Evolutionary conservation across 495 filamentous ascomycete species (phyloP), one percentile per base, ranked within the genome.

Genomic region (Pseudomonodictys pantanalensis): DNA sequence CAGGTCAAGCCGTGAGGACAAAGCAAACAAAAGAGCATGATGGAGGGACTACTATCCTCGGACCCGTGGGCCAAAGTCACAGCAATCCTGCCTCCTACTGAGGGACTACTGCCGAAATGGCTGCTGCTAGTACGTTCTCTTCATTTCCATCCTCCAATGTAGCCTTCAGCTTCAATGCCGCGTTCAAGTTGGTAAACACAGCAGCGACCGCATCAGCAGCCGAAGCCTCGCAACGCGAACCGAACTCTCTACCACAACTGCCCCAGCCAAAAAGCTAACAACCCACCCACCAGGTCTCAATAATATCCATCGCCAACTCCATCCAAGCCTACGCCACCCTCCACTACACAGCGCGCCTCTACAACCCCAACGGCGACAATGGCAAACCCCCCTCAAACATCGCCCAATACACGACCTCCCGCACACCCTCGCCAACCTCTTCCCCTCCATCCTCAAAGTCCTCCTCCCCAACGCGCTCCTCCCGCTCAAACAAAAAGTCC

Each of bases 241-340:
- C 30, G 33, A 3, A 32, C 7, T 20, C 4, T 53, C 44, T 43
- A 30, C 2, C n/a, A 18, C 17, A 11, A 1, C 12, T 28, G 28
- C 43, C 50, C 64, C 60, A 54, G 44, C n/a, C n/a, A n/a, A n/a
- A n/a, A n/a, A n/a, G 64, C 56, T 67, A 44, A 63, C 30, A 45
- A 20, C 32, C 9, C 22, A 23, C 35, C 22, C 32, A 4, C 6
- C 63, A 93, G 89, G 78, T 92, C 65, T 88, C 88, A 45, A 68
- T 88, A 42, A 77, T 92, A 46, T 87, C 92, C 55, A 74, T 90
- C 47, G 84, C 79, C 66, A 97, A 97, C 78, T 84, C 81, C 22
- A 62, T 92, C 64, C 92, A 96, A 75, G 81, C 88, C 69, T 93
- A 91, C 76, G 49, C 71, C 18, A 92, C 90, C 3, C 73, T 88